Base-by-base conservation (phyloP, 768 basidiomycete species). In the Hericium rajendrae region DNA sequence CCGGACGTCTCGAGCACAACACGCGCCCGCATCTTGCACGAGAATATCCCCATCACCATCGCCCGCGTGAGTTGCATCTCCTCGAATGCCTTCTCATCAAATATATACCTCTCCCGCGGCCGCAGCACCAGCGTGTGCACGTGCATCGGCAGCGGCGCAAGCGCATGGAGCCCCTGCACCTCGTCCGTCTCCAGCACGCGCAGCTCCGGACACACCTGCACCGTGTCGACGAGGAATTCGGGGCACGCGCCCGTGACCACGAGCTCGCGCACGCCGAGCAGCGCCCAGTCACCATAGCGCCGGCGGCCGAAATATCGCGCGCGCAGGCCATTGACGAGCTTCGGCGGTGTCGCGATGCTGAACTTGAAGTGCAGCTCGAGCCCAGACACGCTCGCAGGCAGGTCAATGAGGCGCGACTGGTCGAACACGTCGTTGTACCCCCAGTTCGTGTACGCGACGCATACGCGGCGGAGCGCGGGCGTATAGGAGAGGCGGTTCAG, bases 291-390 rank as follows among this genome's bases (percentile, higher is more conserved):
- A 60, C 69, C 3, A 41, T 40, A 5, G 59, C 38, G 51, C 40
- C 50, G 49, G 43, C 55, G 58, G 20, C 60, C 52, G 38, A 62
- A 50, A 22, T 63, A 52, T 28, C 54, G 62, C 8, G 59, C n/a
- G 37, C 67, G 62, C 37, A 67, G 50, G n/a, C 59, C 59, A 18
- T 64, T 62, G 24, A 67, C 37, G 2, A 72, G 56, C 60, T 64
- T 64, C 5, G 46, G 37, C 13, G 65, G 60, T 24, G 59, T 61
- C 38, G 51, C 51, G 13, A 61, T 59, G 41, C 56, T 56, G 65
- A 72, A 71, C 1, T 59, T 55, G 58, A 70, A 77, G 38, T 59
- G 60, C 38, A 76, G 54, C 40, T 71, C 68, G n/a, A 76, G 68
- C 37, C 64, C 46, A 11, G 59, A 67, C 15, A 72, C 68, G 51